phyloP scores from a whole-genome alignment of 805 yeast species.

The Naumovozyma dairenensis region DNA sequence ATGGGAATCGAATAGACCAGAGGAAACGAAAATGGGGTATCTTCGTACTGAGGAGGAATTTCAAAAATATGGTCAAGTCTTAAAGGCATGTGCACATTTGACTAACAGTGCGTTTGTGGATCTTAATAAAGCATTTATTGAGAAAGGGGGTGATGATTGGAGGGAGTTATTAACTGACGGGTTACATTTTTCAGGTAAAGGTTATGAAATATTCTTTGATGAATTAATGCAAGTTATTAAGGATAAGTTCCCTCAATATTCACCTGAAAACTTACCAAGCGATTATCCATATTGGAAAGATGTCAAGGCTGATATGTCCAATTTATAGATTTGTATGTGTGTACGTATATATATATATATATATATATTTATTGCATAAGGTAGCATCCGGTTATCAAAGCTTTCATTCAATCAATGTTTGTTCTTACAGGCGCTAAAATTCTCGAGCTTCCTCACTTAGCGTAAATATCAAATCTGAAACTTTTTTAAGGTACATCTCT shows the following conservation, averaged over 20 bases:
- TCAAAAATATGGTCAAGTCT: conserved; percentile 41
- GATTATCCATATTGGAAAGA: conserved; percentile 36
- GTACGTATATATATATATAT: too few relatives aligned
- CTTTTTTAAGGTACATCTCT: too few relatives aligned
- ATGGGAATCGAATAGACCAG: conserved; percentile 30
- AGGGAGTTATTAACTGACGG: conserved; percentile 41
- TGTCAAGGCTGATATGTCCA: conserved; percentile 20
- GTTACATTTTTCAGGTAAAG: conserved; percentile 47
- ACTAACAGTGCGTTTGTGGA: conserved; percentile 50
- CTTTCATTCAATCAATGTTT: too few relatives aligned
- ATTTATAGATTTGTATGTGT: too few relatives aligned
- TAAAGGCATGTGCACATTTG: conserved; percentile 36
- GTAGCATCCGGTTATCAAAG: too few relatives aligned
- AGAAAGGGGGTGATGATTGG: conserved; percentile 32
- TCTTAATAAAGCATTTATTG: conserved; percentile 36
- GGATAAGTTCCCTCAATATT: conserved; percentile 38
- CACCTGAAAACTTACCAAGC: conserved; percentile 32
- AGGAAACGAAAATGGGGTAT: conserved; percentile 33
- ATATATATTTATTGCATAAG: too few relatives aligned
- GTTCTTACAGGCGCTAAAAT: too few relatives aligned
- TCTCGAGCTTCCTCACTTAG: too few relatives aligned
- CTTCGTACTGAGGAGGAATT: conserved; percentile 39
- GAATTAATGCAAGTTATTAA: conserved; percentile 34
- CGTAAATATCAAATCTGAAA: too few relatives aligned
- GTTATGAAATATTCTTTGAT: conserved; percentile 42